These are phyloP conservation scores for Capillidium heterosporum DNA, from an alignment of 371 early-diverging fungal species.

Conservation along the genomic window DNA sequence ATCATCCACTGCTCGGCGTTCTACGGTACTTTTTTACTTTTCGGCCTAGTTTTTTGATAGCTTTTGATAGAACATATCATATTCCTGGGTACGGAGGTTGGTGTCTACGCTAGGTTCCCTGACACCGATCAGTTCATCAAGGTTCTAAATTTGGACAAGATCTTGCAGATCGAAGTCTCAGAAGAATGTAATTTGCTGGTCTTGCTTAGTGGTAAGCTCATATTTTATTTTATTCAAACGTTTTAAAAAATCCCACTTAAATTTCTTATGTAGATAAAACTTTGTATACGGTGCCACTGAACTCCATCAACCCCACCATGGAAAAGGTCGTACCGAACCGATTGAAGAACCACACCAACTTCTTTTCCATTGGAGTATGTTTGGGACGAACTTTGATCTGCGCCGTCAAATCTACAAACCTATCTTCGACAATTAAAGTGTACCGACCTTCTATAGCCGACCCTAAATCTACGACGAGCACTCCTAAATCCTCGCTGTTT, in stretches of 20 bases:
- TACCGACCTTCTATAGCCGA: constrained; percentile 25
- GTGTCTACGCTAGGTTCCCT: constrained; percentile 40
- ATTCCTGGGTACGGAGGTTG: constrained; percentile 69
- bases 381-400: constrained; percentile 50
- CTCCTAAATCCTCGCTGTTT: not conserved
- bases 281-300: not conserved
- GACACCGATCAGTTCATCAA: constrained; percentile 5
- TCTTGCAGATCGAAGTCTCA: not conserved
- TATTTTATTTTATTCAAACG: too few relatives aligned
- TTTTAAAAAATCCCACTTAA: not conserved
- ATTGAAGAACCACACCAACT: constrained; percentile 31
- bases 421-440: constrained; percentile 48
- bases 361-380: constrained; percentile 65
- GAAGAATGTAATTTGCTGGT: constrained; percentile 1
- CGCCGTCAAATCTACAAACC: constrained; percentile 40
- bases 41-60: not conserved
- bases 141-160: not conserved
- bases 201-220: constrained; percentile 1
- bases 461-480: not conserved
- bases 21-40: constrained; percentile 21
- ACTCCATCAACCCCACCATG: not conserved
- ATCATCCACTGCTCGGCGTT: constrained; percentile 53
- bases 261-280: not conserved
- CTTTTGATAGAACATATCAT: constrained; percentile 24
- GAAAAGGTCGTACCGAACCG: not conserved